phyloP scores from a whole-genome alignment of 228 moss, liverwort and hornwort species.

The Sphagnum fallax region DNA sequence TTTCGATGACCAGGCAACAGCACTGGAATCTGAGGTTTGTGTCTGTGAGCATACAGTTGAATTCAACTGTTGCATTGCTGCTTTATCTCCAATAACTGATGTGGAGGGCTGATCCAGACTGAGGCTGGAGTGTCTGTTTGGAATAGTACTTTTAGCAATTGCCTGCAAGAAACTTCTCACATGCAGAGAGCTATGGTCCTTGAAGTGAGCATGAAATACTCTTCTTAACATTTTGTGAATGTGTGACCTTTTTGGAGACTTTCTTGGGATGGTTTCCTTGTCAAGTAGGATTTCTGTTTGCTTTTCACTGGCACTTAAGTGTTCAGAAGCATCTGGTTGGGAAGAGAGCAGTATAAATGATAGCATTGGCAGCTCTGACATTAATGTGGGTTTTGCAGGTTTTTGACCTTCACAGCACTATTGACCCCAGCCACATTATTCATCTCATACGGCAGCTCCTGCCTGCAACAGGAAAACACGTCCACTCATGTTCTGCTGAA shows the following conservation, averaged over 20 bases:
- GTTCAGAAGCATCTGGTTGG: neutral
- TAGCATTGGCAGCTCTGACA: constrained; percentile 1
- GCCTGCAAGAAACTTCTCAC: too few relatives aligned
- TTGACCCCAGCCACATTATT: constrained; percentile 89
- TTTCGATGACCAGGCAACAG: neutral
- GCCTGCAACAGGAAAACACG: constrained; percentile 14
- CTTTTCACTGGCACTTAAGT: neutral
- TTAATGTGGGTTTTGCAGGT: constrained; percentile 29
- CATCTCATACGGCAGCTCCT: constrained; percentile 74
- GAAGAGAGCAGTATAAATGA: neutral
- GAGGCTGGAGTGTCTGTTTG: neutral
- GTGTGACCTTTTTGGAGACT: neutral
- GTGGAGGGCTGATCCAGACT: neutral
- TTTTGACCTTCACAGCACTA: constrained; percentile 49
- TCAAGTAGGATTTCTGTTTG: neutral
- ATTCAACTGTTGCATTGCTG: neutral
- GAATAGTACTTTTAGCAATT: neutral
- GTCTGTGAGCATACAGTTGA: neutral
- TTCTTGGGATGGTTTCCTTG: neutral
- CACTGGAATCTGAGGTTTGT: neutral
- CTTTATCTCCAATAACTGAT: neutral
- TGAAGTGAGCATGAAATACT: neutral
- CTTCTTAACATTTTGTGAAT: neutral
- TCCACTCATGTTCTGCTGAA: neutral
- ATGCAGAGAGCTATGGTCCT: neutral